Base-by-base conservation (phyloP, 192 early-diverging fungal genomes). In the Coemansia sp. region DNA sequence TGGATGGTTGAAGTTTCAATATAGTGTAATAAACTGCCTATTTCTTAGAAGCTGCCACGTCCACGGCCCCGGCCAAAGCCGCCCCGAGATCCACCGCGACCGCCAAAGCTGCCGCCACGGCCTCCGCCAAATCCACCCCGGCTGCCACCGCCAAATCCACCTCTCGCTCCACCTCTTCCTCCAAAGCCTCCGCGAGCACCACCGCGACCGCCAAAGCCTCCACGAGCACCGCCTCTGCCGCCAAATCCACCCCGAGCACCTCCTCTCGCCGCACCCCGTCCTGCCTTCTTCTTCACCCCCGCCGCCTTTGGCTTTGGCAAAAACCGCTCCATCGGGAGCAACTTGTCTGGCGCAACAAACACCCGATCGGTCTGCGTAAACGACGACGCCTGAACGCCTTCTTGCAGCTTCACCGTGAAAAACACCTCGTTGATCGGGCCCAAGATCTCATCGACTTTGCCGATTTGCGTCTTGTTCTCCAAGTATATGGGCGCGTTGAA, bases 401-500 rank as follows among this genome's bases (percentile, higher is more conserved):
- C 93, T 68, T 92, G 87, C 61, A 96, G 84, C 88, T 97, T 97
- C 53, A 99, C 94, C 17, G 97, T 96, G 72, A 99, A 99, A 70
- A 86, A 95, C 23, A 99, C 93, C 72, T 99, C 93, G 83, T 94
- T 97, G 78, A 99, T 86, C 37, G 95, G 95, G 11, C 97, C 97
- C 29, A 99, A 85, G 65, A 99, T 97, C 77, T 99, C 97, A 63
- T 99, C 97, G 5, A 99, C 95, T 72, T 99, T 97, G 69, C 97
- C 97, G 70, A 99, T 97, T 80, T 94, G 94, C 56, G 90, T 91
- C 86, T 99, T 99, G 86, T 97, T 96, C 72, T 97, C 92, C 32
- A 96, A 86, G 84, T 88, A 99, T 62, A 99, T 95, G 49, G 97
- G 95, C 2, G 97, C 97, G 72, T 97, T 99, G 86, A 99, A 99